Evolutionary conservation across 495 filamentous ascomycete genomes (phyloP), one percentile per base, ranked within the genome.

Genomic region (Penicillium argentinense): DNA sequence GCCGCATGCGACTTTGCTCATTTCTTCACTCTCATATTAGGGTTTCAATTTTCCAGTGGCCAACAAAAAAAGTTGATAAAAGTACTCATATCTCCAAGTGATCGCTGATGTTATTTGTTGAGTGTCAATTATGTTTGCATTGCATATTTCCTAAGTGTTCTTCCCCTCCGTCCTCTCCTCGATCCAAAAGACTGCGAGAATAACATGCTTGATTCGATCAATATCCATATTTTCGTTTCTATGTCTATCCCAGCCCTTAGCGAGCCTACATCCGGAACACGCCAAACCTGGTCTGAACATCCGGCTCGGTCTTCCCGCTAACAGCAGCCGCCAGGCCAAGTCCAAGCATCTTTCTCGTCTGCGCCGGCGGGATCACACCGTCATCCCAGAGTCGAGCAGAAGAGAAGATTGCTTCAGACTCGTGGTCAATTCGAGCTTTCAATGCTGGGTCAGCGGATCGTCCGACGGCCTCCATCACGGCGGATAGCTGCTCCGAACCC

Each of bases 321-420:
- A 90, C 62, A 14, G 91, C 89, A 57, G 88, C 88, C 53, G 78
- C 76, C 66, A 98, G 68, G 2, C 89, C 88, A 51, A 97, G 60
- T 0, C 91, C 93, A 11, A 98, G 69, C 47, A 95, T 87, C 27
- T 75, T 71, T 64, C 93, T 76, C 30, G 93, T 97, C 59, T 97
- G 89, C 39, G 83, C 80, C 0, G 93, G 93, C 0, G 87, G 88
- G 47, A 97, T 96, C 3, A 98, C 80, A 3, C 93, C 93, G 60
- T 98, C 93, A 63, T 98, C 92, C 93, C 93, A 98, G 49, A 98
- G 61, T 43, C 95, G 80, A 13, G 93, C 93, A 27, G 81, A 86
- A 2, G 88, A 91, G 62, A 89, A 98, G 0, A 86, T 81, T 0
- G 89, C 92, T 49, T 93, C 85, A 36, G 88, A 95, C 73, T 98